Base-by-base conservation (phyloP, 768 basidiomycete genomes). In the Asterophora lycoperdoides region DNA sequence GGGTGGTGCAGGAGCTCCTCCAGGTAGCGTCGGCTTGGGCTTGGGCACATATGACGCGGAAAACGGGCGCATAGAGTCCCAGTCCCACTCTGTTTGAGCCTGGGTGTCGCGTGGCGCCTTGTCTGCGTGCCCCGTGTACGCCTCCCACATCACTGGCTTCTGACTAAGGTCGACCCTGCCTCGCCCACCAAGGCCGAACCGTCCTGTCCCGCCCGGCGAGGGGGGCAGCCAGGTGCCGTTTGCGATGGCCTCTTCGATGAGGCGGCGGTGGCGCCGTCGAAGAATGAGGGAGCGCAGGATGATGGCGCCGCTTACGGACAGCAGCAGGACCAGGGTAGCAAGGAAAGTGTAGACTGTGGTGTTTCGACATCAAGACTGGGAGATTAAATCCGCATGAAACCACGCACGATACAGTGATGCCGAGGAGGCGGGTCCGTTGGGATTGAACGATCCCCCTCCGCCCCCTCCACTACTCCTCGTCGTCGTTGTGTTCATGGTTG, bases 241-340 rank as follows among this genome's bases (percentile, higher is more conserved):
- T 18, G 75, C 69, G 53, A 84, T 84, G 14, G 81, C 83, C 51
- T 84, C 81, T 44, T 78, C 81, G 28, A 84, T 68, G 57, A 81
- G 60, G 5, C 71, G 73, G 14, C 78, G 74, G 48, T 82, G 80
- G 3, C 85, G 75, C 11, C 82, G 66, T 2, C 85, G 75, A n/a
- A 86, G 70, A 34, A 85, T 52, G 49, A 84, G 73, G 17, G 82
- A 84, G 30, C 85, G 81, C 39, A 78, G 55, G 51, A 86, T 76
- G 59, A 86, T 84, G 10, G 81, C 81, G 2, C 77, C 77, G 8
- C 83, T 84, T n/a, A 87, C 78, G 34, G 73, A 70, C 18, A 86
- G 74, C 15, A 87, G 76, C 17, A 86, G 77, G 51, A 86, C 75
- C 43, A 86, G 76, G 2, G 85, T 86, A 2, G 84, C 84, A 41